These are phyloP conservation scores for Pyrenula aspistea DNA, from an alignment of 495 filamentous ascomycete species.

Conservation along the genomic window DNA sequence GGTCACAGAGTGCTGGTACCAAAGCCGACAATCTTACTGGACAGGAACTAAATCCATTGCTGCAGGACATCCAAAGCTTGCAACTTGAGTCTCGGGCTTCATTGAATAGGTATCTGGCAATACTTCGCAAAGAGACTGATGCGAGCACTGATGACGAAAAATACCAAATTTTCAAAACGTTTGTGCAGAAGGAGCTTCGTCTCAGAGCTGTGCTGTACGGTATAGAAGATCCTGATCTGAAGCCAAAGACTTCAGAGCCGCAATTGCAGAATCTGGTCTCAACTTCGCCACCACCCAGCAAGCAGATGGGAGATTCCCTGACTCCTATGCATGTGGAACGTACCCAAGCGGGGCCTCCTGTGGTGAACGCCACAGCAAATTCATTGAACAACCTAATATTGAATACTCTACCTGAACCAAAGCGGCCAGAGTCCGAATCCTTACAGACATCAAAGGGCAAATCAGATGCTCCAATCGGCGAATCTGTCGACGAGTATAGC, in stretches of 20 bases:
- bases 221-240: conserved; percentile 21
- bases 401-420: background rate
- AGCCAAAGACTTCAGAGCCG: conserved; percentile 3
- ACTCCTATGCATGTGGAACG: conserved; percentile 7
- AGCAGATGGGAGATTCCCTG: conserved; percentile 6
- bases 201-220: conserved; percentile 40
- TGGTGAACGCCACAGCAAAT: background rate
- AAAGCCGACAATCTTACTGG: background rate
- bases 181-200: conserved; percentile 37
- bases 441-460: background rate
- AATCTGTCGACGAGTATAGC: conserved; percentile 18
- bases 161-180: conserved; percentile 37
- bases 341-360: background rate
- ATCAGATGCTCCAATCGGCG: background rate
- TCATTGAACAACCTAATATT: background rate
- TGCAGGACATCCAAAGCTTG: conserved; percentile 16
- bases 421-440: background rate
- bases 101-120: conserved; percentile 35
- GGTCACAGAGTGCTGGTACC: background rate
- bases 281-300: conserved; percentile 4
- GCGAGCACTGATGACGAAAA: conserved; percentile 37
- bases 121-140: conserved; percentile 40
- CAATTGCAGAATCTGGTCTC: background rate
- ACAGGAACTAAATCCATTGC: background rate
- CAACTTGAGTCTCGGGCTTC: conserved; percentile 43